phyloP scores from a whole-genome alignment of 108 stramenopile genomes.

The Nannochloropsis granulata region DNA sequence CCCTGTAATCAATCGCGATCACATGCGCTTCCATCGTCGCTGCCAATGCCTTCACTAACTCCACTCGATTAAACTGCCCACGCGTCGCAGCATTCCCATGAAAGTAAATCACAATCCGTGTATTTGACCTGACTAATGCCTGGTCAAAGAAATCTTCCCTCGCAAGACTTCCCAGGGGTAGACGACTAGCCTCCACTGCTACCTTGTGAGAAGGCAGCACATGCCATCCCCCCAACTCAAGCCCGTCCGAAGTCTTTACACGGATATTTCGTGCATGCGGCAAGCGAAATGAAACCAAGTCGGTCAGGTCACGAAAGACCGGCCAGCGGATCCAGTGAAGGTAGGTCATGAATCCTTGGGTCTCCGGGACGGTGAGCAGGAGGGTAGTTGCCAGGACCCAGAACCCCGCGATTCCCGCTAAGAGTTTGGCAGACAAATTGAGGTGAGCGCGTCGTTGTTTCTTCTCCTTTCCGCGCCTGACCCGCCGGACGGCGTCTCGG shows the following conservation, averaged over 20 bases:
- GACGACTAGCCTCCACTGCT: background rate
- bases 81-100: conserved; percentile 18
- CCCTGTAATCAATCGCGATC: conserved; percentile 13
- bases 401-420: background rate
- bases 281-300: background rate
- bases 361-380: background rate
- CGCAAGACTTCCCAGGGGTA: background rate
- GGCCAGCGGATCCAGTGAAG: conserved; percentile 1
- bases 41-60: background rate
- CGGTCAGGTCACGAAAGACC: background rate
- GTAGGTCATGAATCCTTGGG: background rate
- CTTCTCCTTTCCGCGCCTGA: too few species aligned
- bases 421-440: background rate
- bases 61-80: background rate
- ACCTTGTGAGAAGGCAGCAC: background rate
- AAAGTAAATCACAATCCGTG: background rate
- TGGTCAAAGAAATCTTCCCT: background rate
- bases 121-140: background rate
- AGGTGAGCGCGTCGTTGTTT: too few species aligned
- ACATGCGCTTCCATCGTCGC: conserved; percentile 6
- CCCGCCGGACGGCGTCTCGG: background rate
- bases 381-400: background rate
- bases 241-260: background rate
- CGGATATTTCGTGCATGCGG: conserved; percentile 2
- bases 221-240: conserved; percentile 6